Base-by-base conservation (phyloP, 345 rosid genomes). In the Moringa oleifera region DNA sequence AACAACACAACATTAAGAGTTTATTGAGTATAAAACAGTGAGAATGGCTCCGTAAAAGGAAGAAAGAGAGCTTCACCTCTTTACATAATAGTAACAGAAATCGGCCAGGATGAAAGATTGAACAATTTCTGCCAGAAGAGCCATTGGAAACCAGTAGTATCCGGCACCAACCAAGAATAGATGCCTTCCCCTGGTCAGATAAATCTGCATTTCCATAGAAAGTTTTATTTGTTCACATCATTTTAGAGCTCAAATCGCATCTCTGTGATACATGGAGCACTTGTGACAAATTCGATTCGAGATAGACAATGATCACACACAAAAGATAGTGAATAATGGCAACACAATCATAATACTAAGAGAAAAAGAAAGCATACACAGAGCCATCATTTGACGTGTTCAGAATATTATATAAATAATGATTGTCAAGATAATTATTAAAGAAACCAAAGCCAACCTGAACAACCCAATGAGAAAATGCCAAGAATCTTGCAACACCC, bases 71-170 rank as follows among this genome's bases (percentile, higher is more conserved):
- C 3, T 68, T 33, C 47, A 85, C 98, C 96, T 86, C 72, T 81
- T 85, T 51, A 84, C 67, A 71, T 92, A 89, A 74, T 89, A 92
- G 77, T 83, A 92, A 64, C 96, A 89, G 47, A 92, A 92, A 63
- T 92, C 96, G 0, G 88, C 85, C 65, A 92, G 75, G 74, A 92
- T 87, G 68, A 92, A 92, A 17, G 96, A 87, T 58, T 89, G 96
- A 71, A 92, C 75, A 23, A 66, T n/a, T 71, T 92, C 96, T 1
- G 93, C 79, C 1, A 84, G 16, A 25, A 92, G 41, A 52, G 79
- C 87, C 33, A 69, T 55, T 0, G 85, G 86, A 68, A 87, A 75
- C 98, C 98, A 92, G 37, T 76, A 52, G 78, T 80, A 73, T 20
- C 95, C 88, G 25, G 77, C 74, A 13, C 84, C 86, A 12, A 78